These are phyloP conservation scores for Euphorbia celastroides DNA, from an alignment of 441 rosid species.

Conservation along the genomic window DNA sequence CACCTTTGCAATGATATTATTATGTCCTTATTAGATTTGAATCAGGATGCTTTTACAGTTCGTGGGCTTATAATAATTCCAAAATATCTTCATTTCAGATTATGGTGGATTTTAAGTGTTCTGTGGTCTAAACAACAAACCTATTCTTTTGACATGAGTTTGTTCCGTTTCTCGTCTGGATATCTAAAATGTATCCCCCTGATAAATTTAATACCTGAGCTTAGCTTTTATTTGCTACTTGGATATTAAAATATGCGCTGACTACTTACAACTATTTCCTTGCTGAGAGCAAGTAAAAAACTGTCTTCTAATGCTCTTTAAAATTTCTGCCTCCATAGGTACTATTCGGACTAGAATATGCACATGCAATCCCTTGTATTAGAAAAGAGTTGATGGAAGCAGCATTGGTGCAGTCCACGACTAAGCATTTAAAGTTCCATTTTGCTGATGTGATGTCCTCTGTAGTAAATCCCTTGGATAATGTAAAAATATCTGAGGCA, in stretches of 20 bases:
- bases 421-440: slow-evolving; percentile 24
- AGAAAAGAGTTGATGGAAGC: slow-evolving; percentile 38
- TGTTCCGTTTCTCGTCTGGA: background rate
- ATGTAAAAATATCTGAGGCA: slow-evolving; percentile 28
- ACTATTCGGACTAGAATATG: slow-evolving; percentile 83
- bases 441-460: slow-evolving; percentile 57
- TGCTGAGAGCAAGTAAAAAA: background rate
- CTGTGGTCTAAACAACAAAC: background rate
- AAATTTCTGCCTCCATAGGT: slow-evolving; percentile 35
- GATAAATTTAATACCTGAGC: background rate
- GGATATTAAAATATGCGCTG: background rate
- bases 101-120: background rate
- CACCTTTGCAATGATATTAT: background rate
- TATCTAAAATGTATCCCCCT: background rate
- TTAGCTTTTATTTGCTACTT: background rate
- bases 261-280: slow-evolving; percentile 9
- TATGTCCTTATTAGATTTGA: background rate
- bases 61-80: too few species aligned
- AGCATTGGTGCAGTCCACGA: slow-evolving; percentile 21
- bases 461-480: slow-evolving; percentile 39
- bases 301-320: background rate
- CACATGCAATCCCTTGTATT: slow-evolving; percentile 49
- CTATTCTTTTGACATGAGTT: background rate
- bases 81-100: too few species aligned
- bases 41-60: too few species aligned